Evolutionary conservation across 306 rosid species (phyloP), one percentile per base, ranked within the genome.

Genomic region (Alnus rubra): DNA sequence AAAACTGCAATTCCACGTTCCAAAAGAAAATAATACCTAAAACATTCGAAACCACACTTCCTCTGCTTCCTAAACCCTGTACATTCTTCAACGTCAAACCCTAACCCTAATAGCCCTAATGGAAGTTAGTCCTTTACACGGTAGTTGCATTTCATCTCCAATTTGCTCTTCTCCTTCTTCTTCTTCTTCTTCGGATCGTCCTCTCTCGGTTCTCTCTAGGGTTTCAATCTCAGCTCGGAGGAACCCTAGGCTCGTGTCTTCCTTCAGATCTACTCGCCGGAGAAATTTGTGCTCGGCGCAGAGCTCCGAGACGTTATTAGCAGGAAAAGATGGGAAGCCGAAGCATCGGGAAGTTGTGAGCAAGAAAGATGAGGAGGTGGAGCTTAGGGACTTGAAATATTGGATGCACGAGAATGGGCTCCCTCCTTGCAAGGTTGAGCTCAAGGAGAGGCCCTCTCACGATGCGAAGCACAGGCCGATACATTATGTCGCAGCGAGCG

Each of bases 391-490:
- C 87, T 81, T 95, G 89, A 90, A 92, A 76, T 79, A 92, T 65
- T 95, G 97, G 98, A 95, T 95, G 98, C 97, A 88, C 82, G 67
- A 86, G 71, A 87, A 91, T 54, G 98, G 98, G 28, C 96, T 95
- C 18, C 97, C 98, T 45, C 90, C 92, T 8, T 92, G 97, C 78
- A 95, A 92, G 88, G 97, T 95, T 64, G 86, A 87, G 81, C 88
- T 94, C 59, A 86, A 87, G 31, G 98, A 92, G 39, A 88, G 80
- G 62, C 84, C 95, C 82, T 84, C 94, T 7, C 88, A 76, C 74
- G 76, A 87, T 86, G 88, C 79, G 67, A 82, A 77, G 63, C 92
- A 67, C 52, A 80, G 89, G 72, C 87, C 97, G 9, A 94, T 92
- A 31, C 98, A 90, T 76, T 94, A 91, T 76, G 97, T 94, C 23